Base-by-base conservation (phyloP, 2,329 filamentous ascomycete genomes). In the Ophiocordyceps camponoti-floridani region DNA sequence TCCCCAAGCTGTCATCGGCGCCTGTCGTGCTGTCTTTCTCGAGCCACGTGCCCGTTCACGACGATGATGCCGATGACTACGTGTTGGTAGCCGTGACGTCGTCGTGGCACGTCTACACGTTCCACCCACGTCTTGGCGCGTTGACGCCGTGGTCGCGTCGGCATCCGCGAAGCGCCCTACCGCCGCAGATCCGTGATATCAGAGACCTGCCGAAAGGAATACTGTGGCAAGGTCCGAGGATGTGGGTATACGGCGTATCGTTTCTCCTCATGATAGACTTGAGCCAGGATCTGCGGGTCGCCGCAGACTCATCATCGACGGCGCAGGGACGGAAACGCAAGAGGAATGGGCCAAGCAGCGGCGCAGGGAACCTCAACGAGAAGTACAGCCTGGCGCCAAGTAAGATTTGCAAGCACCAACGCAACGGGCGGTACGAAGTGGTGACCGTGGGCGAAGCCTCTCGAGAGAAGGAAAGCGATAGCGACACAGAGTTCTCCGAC, bases 251-350 rank as follows among this genome's bases (percentile, higher is more conserved):
- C 55, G 88, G 89, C 7, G 75, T 77, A 38, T 79, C 75, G 1
- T 96, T 87, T 72, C 62, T 98, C 23, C 87, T 84, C 65, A 96
- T 96, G 88, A 76, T 98, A 48, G 87, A 96, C 58, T 66, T 94
- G 28, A 74, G 75, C 18, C 73, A 74, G 54, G 82, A 94, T 58
- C 71, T 91, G n/a, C 53, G 56, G 6, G 26, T 28, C 26, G 26
- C 38, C 4, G 35, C 50, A 55, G 1, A 47, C 50, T 47, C 53
- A 46, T 18, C 49, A 13, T 48, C 40, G 44, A 48, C 43, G 45
- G 54, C 49, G 48, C 58, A 51, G 16, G 64, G 59, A 47, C 71
- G 55, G 53, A 77, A 77, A 60, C 68, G 73, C 46, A 77, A 77
- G 62, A 66, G 73, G 41, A 56, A 54, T 10, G 68, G 64, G 8